Evolutionary conservation across 2,329 filamentous ascomycete genomes (phyloP).

Genomic region (Penicillium sp.): DNA sequence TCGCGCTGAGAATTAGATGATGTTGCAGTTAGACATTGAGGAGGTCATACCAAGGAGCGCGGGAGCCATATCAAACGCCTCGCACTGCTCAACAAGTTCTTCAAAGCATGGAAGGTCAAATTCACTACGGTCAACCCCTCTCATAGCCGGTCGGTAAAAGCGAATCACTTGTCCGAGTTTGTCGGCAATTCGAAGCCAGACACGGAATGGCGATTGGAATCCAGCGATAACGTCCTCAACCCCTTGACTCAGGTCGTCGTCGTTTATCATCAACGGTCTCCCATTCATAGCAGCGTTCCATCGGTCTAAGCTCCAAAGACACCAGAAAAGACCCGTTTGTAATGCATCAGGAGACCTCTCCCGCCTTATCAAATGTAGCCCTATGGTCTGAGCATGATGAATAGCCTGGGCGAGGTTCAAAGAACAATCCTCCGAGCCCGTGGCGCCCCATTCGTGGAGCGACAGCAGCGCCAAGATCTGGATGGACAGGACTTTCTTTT

Average conservation of each 20-base stretch:
- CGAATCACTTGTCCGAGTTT: slow-evolving; percentile 9
- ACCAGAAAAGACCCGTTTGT: slow-evolving; percentile 20
- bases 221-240: slow-evolving; percentile 9
- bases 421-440: slow-evolving; percentile 32
- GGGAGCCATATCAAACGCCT: background rate
- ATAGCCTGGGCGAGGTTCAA: slow-evolving; percentile 31
- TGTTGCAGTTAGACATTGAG: background rate
- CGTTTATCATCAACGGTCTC: slow-evolving; percentile 22
- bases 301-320: slow-evolving; percentile 23
- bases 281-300: slow-evolving; percentile 25
- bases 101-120: slow-evolving; percentile 4
- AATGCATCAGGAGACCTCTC: slow-evolving; percentile 2
- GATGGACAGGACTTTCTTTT: slow-evolving; percentile 28
- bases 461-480: slow-evolving; percentile 32
- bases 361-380: slow-evolving; percentile 25
- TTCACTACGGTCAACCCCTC: slow-evolving; percentile 3
- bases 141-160: slow-evolving; percentile 14
- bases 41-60: background rate
- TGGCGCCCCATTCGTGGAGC: slow-evolving; percentile 32
- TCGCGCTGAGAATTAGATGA: background rate
- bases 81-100: slow-evolving; percentile 2
- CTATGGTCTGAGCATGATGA: slow-evolving; percentile 32
- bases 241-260: slow-evolving; percentile 17
- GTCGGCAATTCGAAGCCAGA: slow-evolving; percentile 14
- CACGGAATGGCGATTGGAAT: slow-evolving; percentile 14